Percentiles rank a stretch among this genome's conserved stretches.
These are phyloP conservation scores for Trichoderma koningiopsis DNA, from an alignment of 2,329 filamentous ascomycete genomes.

Conservation along the genomic window DNA sequence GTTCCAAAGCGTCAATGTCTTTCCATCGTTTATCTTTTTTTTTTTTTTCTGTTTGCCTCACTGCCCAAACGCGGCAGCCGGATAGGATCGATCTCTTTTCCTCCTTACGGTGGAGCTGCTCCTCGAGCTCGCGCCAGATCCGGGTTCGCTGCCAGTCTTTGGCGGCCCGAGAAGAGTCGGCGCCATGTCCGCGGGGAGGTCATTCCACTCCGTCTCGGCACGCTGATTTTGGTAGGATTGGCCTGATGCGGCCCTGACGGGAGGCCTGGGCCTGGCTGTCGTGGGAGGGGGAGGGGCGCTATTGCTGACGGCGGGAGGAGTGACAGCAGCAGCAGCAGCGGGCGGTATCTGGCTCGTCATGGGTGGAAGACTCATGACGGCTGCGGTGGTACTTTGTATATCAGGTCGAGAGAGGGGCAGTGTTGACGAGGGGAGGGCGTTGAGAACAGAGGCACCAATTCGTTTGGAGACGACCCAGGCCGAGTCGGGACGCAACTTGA, in stretches of 20 bases:
- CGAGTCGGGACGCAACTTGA: constrained; percentile 61
- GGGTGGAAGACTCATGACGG: constrained; percentile 38
- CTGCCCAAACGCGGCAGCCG: constrained; percentile 61
- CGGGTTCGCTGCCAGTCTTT: constrained; percentile 36
- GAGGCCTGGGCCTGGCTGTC: constrained; percentile 28
- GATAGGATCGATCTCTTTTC: constrained; percentile 64
- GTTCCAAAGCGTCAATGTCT: not conserved
- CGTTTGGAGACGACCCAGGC: constrained; percentile 61
- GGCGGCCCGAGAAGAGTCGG: constrained; percentile 37
- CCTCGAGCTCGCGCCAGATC: constrained; percentile 53
- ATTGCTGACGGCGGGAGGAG: constrained; percentile 8
- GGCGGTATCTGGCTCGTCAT: constrained; percentile 27
- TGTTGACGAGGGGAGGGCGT: constrained; percentile 30
- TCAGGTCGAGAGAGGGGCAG: constrained; percentile 26
- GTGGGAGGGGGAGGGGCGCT: constrained; percentile 6
- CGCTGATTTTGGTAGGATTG: constrained; percentile 62
- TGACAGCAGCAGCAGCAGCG: constrained; percentile 13
- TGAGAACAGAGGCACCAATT: constrained; percentile 37
- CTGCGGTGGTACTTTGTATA: constrained; percentile 36
- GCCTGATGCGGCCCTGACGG: constrained; percentile 34
- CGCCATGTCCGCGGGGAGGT: constrained; percentile 63
- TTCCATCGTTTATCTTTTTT: not conserved
- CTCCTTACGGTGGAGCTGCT: constrained; percentile 58
- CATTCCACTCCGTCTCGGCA: constrained; percentile 66
- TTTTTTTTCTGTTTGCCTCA: constrained; percentile 28